Percentiles rank a stretch among this genome's conserved stretches.
These are phyloP conservation scores for Tremellales sp. DNA, from an alignment of 1,284 basidiomycete species.

Conservation along the genomic window DNA sequence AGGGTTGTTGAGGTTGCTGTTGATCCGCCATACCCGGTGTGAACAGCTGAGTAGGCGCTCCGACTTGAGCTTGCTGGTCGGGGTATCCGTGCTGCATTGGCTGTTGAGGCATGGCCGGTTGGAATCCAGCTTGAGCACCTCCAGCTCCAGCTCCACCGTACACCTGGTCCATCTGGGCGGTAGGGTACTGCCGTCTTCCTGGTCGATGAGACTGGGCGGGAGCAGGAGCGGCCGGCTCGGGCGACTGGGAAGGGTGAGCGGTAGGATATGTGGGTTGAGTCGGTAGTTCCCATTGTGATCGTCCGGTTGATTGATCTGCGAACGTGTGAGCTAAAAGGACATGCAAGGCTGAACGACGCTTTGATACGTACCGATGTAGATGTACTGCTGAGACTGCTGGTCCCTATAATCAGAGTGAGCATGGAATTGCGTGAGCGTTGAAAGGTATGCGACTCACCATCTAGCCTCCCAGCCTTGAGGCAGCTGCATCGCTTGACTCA, in stretches of 20 bases:
- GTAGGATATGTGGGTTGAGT: conserved; percentile 30
- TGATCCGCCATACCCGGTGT: conserved; percentile 70
- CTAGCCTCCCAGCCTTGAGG: conserved; percentile 79
- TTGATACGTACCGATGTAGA: conserved; percentile 65
- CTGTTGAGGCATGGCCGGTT: conserved; percentile 47
- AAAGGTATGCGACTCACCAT: conserved; percentile 66
- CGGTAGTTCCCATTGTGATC: conserved; percentile 64
- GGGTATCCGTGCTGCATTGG: conserved; percentile 50
- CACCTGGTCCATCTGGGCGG: conserved; percentile 73
- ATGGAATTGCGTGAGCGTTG: too few species aligned
- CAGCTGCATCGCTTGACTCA: conserved; percentile 17
- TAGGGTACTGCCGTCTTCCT: conserved; percentile 87
- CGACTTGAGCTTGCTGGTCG: conserved; percentile 37
- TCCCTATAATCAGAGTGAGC: conserved; percentile 58
- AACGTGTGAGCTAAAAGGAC: neutral
- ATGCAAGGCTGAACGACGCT: too few species aligned
- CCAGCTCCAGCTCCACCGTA: conserved; percentile 56
- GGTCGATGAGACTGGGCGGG: conserved; percentile 45
- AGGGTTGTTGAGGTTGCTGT: conserved; percentile 29
- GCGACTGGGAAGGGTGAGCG: conserved; percentile 18
- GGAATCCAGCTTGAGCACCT: conserved; percentile 11
- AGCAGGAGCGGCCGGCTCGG: conserved; percentile 41
- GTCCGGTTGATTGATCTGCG: conserved; percentile 50
- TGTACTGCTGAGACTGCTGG: conserved; percentile 68
- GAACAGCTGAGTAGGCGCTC: conserved; percentile 61